These are phyloP conservation scores for Basipetospora chlamydospora DNA, from an alignment of 2,329 filamentous ascomycete species.

Conservation along the genomic window DNA sequence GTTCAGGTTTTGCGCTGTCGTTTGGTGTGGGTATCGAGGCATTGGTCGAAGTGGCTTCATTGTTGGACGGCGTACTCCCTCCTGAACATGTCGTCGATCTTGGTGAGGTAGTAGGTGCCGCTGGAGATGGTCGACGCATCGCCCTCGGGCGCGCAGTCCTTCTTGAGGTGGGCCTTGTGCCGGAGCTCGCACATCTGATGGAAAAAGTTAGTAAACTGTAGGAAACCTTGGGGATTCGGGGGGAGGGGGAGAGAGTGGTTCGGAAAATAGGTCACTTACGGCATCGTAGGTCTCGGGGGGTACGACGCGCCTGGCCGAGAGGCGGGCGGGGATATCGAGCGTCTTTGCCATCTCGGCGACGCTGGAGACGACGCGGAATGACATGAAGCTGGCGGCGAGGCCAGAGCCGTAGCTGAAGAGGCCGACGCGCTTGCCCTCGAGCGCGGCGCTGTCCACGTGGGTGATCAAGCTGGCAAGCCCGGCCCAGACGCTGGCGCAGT, in stretches of 20 bases:
- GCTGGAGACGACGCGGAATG: slow-evolving; percentile 58
- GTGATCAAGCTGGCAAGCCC: slow-evolving; percentile 58
- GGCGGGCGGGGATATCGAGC: slow-evolving; percentile 54
- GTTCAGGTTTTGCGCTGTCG: too few relatives aligned
- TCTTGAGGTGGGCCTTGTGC: slow-evolving; percentile 72
- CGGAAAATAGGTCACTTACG: slow-evolving; percentile 37
- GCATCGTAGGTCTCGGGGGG: slow-evolving; percentile 59
- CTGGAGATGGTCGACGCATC: slow-evolving; percentile 48
- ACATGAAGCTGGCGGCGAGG: slow-evolving; percentile 57
- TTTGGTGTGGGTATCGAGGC: too few relatives aligned
- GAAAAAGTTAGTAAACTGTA: background rate
- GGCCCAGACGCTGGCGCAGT: slow-evolving; percentile 59
- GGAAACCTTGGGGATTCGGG: too few relatives aligned
- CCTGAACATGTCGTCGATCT: slow-evolving; percentile 77
- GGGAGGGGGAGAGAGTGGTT: background rate
- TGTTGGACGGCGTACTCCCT: slow-evolving; percentile 64
- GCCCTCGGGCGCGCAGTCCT: slow-evolving; percentile 59
- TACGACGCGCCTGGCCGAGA: slow-evolving; percentile 51
- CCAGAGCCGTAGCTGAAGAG: slow-evolving; percentile 72
- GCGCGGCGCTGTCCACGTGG: slow-evolving; percentile 45
- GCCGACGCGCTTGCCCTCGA: slow-evolving; percentile 58
- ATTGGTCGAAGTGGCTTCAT: too few relatives aligned
- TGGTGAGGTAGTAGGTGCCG: slow-evolving; percentile 65
- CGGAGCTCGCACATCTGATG: slow-evolving; percentile 61
- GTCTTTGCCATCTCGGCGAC: slow-evolving; percentile 52